Base-by-base conservation (phyloP, 768 basidiomycete species). In the Crucibulum laeve region DNA sequence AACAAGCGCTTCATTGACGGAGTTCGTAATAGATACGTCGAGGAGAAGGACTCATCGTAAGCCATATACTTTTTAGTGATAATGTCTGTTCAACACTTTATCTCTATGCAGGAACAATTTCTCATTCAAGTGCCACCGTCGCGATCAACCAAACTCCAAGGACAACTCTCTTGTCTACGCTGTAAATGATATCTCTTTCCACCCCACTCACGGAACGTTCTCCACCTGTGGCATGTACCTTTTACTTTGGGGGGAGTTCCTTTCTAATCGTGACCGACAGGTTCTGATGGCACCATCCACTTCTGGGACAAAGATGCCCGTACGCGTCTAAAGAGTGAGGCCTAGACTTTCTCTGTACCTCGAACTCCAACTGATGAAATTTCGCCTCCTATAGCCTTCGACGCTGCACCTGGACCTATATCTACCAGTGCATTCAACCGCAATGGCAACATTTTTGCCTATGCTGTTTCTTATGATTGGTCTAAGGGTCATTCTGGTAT, bases 281-380 rank as follows among this genome's bases (percentile, higher is more conserved):
- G 87, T 7, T 76, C 86, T 33, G 91, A 93, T 51, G 91, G 91
- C 15, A 85, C 85, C 2, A 83, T 93, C 59, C 87, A 91, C 73
- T 90, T 87, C 63, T 95, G 92, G 92, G 92, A 96, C 65, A 93
- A 92, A 65, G 87, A 94, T 53, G 83, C 87, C 5, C 84, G 92
- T 45, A 91, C 87, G 5, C 84, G 94, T 30, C 76, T 97, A 68
- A 96, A 94, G 69, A 82, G 91, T 93, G 52, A 38, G 75, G 63
- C 17, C 18, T 10, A 35, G 18, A 30, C 17, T 35, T 32, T 43
- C 7, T 47, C 21, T 13, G 40, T 23, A 33, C 42, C 21, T 23
- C 23, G 39, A 15, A 34, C 19, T 34, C 14, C 46, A 46, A 15
- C 21, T 18, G 43, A 25, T 21, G 11, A 3, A 11, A 7, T 30